These are phyloP conservation scores for Hypoxylon sp. DNA, from an alignment of 2,329 filamentous ascomycete species.

Conservation along the genomic window DNA sequence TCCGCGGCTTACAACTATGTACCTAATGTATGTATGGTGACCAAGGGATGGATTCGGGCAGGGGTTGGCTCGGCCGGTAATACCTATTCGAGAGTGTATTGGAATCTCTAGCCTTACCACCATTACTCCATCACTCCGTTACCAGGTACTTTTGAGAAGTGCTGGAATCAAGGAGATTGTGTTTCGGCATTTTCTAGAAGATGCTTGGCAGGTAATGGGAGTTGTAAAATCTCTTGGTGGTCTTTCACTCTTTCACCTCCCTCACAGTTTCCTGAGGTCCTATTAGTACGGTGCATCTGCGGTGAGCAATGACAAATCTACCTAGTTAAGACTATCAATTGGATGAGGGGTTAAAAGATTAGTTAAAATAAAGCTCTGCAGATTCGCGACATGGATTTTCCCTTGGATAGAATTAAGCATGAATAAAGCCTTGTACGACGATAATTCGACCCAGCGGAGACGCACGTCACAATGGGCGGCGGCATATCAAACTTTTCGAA, in stretches of 20 bases:
- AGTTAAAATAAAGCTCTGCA: constrained; percentile 31
- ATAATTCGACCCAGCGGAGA: constrained; percentile 25
- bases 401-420: constrained; percentile 27
- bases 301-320: background rate
- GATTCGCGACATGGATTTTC: constrained; percentile 32
- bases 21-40: constrained; percentile 2
- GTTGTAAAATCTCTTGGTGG: background rate
- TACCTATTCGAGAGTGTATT: constrained; percentile 22
- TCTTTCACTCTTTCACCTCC: background rate
- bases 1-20: constrained; percentile 21
- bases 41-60: constrained; percentile 13
- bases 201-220: background rate
- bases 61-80: constrained; percentile 38
- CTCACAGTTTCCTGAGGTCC: background rate
- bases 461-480: constrained; percentile 32
- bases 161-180: constrained; percentile 8
- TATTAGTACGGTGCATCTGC: background rate
- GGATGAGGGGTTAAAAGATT: constrained; percentile 3
- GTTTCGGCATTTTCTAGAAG: constrained; percentile 18
- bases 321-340: constrained; percentile 11
- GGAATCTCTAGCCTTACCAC: constrained; percentile 36
- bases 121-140: constrained; percentile 1
- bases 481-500: constrained; percentile 28
- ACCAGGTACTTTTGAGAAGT: constrained; percentile 20
- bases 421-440: constrained; percentile 32